A percentile compares a stretch with the other conserved stretches of the same genome.
Evolutionary conservation across 1,284 basidiomycete genomes (phyloP).

Genomic region (Trichosporon inkin): DNA sequence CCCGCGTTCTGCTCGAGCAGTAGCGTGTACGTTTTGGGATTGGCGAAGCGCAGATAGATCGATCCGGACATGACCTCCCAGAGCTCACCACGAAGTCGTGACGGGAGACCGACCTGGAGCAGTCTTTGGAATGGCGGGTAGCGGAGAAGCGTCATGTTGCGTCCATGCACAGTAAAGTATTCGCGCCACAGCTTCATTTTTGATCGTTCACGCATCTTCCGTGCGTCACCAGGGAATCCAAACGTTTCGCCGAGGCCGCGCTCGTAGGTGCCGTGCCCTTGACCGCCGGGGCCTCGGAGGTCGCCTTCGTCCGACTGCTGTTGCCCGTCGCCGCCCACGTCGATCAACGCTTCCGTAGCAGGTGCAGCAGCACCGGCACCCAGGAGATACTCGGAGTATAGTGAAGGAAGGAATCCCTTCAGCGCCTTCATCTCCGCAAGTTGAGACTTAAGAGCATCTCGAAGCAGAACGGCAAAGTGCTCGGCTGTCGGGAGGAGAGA

Average conservation of each 20-base stretch:
- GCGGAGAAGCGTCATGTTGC: slow-evolving; percentile 64
- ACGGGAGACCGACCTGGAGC: slow-evolving; percentile 94
- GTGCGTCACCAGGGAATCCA: slow-evolving; percentile 89
- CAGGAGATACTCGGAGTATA: slow-evolving; percentile 92
- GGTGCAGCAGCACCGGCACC: slow-evolving; percentile 18
- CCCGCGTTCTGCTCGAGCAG: slow-evolving; percentile 77
- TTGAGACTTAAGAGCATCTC: slow-evolving; percentile 84
- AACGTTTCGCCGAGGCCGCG: slow-evolving; percentile 81
- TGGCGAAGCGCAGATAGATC: slow-evolving; percentile 80
- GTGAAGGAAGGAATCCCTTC: slow-evolving; percentile 83
- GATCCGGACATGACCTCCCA: slow-evolving; percentile 98
- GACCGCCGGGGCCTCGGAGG: slow-evolving; percentile 54
- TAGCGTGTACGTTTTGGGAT: slow-evolving; percentile 78
- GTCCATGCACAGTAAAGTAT: slow-evolving; percentile 62
- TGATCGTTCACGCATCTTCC: slow-evolving; percentile 91
- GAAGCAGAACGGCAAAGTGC: slow-evolving; percentile 82
- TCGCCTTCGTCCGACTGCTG: slow-evolving; percentile 52
- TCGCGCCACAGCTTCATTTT: slow-evolving; percentile 96
- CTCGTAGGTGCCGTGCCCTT: slow-evolving; percentile 59
- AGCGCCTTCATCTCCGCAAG: slow-evolving; percentile 88
- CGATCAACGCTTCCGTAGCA: slow-evolving; percentile 14
- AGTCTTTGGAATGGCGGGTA: slow-evolving; percentile 96
- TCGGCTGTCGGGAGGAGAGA: slow-evolving; percentile 94
- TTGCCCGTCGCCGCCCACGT: slow-evolving; percentile 17
- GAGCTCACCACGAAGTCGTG: slow-evolving; percentile 90